Evolutionary conservation across 1,284 basidiomycete species (phyloP), one percentile per base, ranked within the genome.

Genomic region (Microbotryum saponariae): DNA sequence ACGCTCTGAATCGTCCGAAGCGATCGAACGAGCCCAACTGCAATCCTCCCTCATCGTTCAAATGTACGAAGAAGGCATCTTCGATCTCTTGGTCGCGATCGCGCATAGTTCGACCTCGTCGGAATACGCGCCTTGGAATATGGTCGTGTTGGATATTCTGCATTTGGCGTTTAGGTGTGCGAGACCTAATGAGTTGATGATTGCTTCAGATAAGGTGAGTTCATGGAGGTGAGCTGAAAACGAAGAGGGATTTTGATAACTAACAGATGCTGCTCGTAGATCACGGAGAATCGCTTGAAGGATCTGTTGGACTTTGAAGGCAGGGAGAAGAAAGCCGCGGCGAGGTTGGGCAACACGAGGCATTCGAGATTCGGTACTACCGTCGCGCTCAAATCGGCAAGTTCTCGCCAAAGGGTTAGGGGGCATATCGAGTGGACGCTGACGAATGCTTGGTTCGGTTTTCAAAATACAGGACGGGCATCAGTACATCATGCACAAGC

Each of bases 351-450:
- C 20, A 60, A 84, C n/a, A 87, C 89, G 20, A 82, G 92, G 31
- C 92, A 97, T 76, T 90, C 90, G 27, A 83, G 92, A 46, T 97
- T 97, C 75, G 92, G 92, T 0, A 96, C 92, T 0, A 94, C 91
- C 3, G 85, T 96, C 65, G 77, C 86, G 16, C 85, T 96, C 55
- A 82, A 81, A 65, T 85, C 70, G 21, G 73, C 73, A 44, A 51
- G 70, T 54, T 10, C 6, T 3, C 8, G 6, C 8, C 50, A 23
- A 5, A 37, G 42, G 8, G 20, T 18, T 21, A n/a, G 14, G 20
- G 5, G 7, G 7, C 12, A 1, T n/a, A 21, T 6, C n/a, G 44
- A 56, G 21, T 23, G 27, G 21, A 53, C 42, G 33, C 44, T 51
- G 50, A 37, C 56, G 29, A 52, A 1, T n/a, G 20, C 33, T 21